Base-by-base conservation (phyloP, 345 rosid genomes). In the Euphorbia lathyris region DNA sequence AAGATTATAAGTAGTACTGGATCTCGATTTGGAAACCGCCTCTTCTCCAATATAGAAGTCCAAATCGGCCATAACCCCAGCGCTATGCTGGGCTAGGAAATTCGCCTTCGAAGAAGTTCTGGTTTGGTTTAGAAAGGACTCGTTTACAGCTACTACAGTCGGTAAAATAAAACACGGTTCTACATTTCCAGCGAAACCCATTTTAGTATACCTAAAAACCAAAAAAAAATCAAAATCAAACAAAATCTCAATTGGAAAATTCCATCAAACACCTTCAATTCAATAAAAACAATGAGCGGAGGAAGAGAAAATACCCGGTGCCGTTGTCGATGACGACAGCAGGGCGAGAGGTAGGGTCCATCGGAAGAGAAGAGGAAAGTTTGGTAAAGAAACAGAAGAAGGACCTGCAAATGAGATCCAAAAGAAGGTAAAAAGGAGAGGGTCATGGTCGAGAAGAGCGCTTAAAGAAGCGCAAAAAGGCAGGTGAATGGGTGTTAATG, bases 291-390 rank as follows among this genome's bases (percentile, higher is more conserved):
- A 61, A 11, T 52, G 26, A 26, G 26, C 1, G 40, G 12, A 22
- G 4, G 55, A n/a, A 1, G n/a, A 3, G 45, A 69, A 61, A 13
- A 22, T 85, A 94, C 99, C 99, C 99, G 51, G 99, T 86, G 68
- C 99, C 99, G 72, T 86, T 90, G 82, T 95, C 99, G 82, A 95
- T 90, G 79, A 95, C 99, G 80, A 95, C 88, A 58, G 99, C 91
- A 29, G 98, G 98, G 51, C 99, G 92, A 72, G 88, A 83, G 51
- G 94, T 79, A 64, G 98, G 90, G 80, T 90, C 99, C 99, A 95
- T 95, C 29, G 61, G 47, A 61, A 61, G 1, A 7, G 30, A 57
- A 58, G 55, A 58, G 29, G 9, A 60, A 64, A 59, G 58, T 38
- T 50, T 22, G 43, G 66, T 32, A 47, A 19, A 17, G 66, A 68